Conservation (phyloP, 352 stramenopile genomes). For the Globisporangium sylvaticum region DNA sequence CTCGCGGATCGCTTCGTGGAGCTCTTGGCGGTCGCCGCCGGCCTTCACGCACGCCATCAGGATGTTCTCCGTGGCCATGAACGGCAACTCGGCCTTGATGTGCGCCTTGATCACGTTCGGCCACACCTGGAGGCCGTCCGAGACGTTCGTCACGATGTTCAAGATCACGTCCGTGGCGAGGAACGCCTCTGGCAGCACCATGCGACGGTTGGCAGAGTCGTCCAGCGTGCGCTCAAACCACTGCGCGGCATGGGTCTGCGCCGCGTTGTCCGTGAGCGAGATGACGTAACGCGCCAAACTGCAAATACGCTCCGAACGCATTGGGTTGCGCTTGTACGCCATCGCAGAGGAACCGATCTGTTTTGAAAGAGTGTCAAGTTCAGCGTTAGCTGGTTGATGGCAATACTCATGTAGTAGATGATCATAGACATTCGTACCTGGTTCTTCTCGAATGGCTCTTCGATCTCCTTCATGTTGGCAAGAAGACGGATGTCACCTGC, state of each 20-base stretch:
- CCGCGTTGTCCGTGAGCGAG: conserved; percentile 94
- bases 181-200: conserved; percentile 97
- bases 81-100: conserved; percentile 97
- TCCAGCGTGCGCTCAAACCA: conserved; percentile 99
- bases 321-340: conserved; percentile 99
- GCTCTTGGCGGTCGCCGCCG: conserved; percentile 95
- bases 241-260: conserved; percentile 96
- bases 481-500: conserved; percentile 96
- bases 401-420: background rate
- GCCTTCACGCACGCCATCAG: conserved; percentile 99
- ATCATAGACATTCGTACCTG: conserved; percentile 27
- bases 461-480: conserved; percentile 99
- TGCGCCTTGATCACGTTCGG: conserved; percentile 95
- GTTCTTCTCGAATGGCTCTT: conserved; percentile 92
- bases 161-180: conserved; percentile 97
- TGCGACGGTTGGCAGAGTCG: conserved; percentile 97
- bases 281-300: conserved; percentile 98
- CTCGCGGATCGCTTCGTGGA: conserved; percentile 98
- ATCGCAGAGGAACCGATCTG: conserved; percentile 97
- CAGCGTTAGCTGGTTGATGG: background rate
- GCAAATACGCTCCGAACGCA: conserved; percentile 97
- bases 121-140: conserved; percentile 94
- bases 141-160: conserved; percentile 96
- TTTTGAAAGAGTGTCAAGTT: background rate
- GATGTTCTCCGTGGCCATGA: conserved; percentile 99